Base-by-base conservation (phyloP, 2,329 filamentous ascomycete species). In the Xylariaceae sp. region DNA sequence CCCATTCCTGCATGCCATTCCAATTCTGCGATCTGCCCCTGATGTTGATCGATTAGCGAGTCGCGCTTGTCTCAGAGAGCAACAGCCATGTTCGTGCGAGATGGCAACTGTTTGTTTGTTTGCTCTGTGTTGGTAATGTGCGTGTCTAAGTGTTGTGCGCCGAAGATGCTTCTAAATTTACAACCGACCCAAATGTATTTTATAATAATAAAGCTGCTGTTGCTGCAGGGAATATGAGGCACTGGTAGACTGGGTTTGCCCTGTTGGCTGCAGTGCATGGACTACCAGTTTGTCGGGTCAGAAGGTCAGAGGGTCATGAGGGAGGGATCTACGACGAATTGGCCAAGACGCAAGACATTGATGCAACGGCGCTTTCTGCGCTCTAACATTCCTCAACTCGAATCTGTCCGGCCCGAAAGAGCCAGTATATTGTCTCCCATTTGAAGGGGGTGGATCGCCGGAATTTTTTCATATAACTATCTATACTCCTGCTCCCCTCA, bases 401-500 rank as follows among this genome's bases (percentile, higher is more conserved):
- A 55, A 47, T 53, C 58, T 54, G 54, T 50, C 49, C 57, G 54
- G 60, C 44, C 53, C 55, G 43, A 57, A n/a, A 56, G 49, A 52
- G 48, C 52, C 37, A 48, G 50, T 55, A 57, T 60, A 61, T 59
- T 59, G 55, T 45, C 48, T 53, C 39, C 51, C 49, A 53, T 53
- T 45, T 44, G 37, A 45, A 49, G 40, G 44, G 25, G 32, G 46
- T 32, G 45, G 40, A 54, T 52, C 53, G 53, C 51, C 50, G 50
- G 49, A 45, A 48, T 47, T 49, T 34, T 41, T n/a, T n/a, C n/a
- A n/a, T n/a, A n/a, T n/a, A n/a, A 41, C 21, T 62, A 61, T 62
- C 60, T 54, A 49, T 59, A 55, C 53, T 56, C 48, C 52, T 50
- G 53, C 54, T 54, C 52, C 59, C 55, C 54, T 59, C 55, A 60